These are phyloP conservation scores for Novakomyces olei DNA, from an alignment of 805 yeast species.

Conservation along the genomic window DNA sequence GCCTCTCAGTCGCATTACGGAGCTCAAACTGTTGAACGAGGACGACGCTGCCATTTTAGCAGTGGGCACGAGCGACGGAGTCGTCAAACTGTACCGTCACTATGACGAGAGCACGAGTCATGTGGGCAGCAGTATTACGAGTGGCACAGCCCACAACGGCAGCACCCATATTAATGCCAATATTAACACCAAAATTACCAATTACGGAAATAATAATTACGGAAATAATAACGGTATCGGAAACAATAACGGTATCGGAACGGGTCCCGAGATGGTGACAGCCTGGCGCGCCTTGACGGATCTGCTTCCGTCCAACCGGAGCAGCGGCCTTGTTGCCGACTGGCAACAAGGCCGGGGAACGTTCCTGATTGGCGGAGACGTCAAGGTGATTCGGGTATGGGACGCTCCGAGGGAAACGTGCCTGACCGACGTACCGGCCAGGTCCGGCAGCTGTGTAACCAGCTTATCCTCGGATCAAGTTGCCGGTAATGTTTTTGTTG, in stretches of 20 bases:
- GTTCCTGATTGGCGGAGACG: constrained; percentile 81
- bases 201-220: too few relatives aligned
- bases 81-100: constrained; percentile 64
- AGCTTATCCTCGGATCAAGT: constrained; percentile 86
- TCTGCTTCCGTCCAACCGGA: constrained; percentile 53
- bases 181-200: too few relatives aligned
- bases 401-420: constrained; percentile 89
- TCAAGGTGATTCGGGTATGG: constrained; percentile 77
- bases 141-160: too few relatives aligned
- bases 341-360: constrained; percentile 97
- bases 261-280: constrained; percentile 40
- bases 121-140: too few relatives aligned
- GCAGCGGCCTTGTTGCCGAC: constrained; percentile 67
- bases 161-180: too few relatives aligned
- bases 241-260: too few relatives aligned
- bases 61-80: constrained; percentile 86
- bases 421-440: constrained; percentile 68
- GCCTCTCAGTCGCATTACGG: constrained; percentile 71
- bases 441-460: constrained; percentile 74
- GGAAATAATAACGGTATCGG: too few relatives aligned
- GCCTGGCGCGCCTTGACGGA: constrained; percentile 91
- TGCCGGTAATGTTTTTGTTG: constrained; percentile 71
- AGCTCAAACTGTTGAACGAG: constrained; percentile 66
- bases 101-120: too few relatives aligned
- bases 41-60: constrained; percentile 71